Conservation (phyloP, 176 grass and related monocot genomes). For the Triticum aestivum region IWGSC_CS_RefSeq_v2.1 NC_057813.1:630842597-630843096, state of each 20-base stretch:
- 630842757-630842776: too few species aligned
- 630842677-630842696: too few species aligned
- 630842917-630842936: conserved; percentile 39
- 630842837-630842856: not conserved
- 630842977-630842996: not conserved
- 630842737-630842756: too few species aligned
- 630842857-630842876: not conserved
- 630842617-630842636: too few species aligned
- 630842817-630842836: not conserved
- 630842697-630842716: too few species aligned
- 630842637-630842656: too few species aligned
- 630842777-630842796: too few species aligned
- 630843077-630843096: not conserved
- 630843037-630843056: not conserved
- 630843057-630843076: conserved; percentile 40
- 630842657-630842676: too few species aligned
- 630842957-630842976: not conserved
- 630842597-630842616: too few species aligned
- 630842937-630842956: conserved; percentile 17
- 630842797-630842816: too few species aligned
- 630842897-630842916: not conserved
- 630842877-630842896: not conserved
- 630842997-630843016: not conserved
- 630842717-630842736: too few species aligned
- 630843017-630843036: conserved; percentile 24